Evolutionary conservation across 2,329 filamentous ascomycete species (phyloP), one percentile per base, ranked within the genome.

Genomic region (Pseudogymnoascus sp.): DNA sequence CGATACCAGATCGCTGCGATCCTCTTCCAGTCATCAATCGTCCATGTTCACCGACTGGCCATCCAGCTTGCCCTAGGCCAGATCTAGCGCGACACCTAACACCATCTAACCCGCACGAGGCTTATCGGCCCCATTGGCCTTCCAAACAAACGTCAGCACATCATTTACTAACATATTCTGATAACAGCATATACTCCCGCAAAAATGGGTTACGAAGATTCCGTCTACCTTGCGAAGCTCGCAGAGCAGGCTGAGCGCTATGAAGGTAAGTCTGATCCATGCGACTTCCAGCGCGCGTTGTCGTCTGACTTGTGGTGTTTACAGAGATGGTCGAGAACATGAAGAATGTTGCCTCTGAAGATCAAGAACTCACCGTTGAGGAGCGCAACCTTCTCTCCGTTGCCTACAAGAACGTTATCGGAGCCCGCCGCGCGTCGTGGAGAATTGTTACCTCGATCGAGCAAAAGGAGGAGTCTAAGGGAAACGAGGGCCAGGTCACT

Each of bases 181-280:
- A 31, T 33, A 15, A 54, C 44, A 54, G 44, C 44, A 54, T n/a
- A 54, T 21, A 54, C 17, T 15, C 72, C 71, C 76, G 79, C 76
- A 83, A 92, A 83, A 83, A 97, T 97, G 93, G 92, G 90, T 86
- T 91, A 96, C 85, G 93, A 97, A 86, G 92, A 97, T 83, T 93
- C 92, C 74, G 94, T 99, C 76, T 97, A 97, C 81, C 89, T 97
- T 78, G 94, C 94, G 81, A 97, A 97, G 92, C 90, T 99, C 79
- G 94, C 94, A 77, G 94, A 99, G 88, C 94, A 99, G 87, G 94
- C 94, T 79, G 94, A 99, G 88, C 93, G 94, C 78, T 99, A 99
- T 81, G 94, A 99, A 84, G 94, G 94, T 97, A 82, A 74, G 84
- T 74, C 69, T n/a, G 79, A 61, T 26, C 58, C 15, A 31, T 58